Conservation (phyloP, 1,284 basidiomycete species). For the Cryptococcus sp. region DNA sequence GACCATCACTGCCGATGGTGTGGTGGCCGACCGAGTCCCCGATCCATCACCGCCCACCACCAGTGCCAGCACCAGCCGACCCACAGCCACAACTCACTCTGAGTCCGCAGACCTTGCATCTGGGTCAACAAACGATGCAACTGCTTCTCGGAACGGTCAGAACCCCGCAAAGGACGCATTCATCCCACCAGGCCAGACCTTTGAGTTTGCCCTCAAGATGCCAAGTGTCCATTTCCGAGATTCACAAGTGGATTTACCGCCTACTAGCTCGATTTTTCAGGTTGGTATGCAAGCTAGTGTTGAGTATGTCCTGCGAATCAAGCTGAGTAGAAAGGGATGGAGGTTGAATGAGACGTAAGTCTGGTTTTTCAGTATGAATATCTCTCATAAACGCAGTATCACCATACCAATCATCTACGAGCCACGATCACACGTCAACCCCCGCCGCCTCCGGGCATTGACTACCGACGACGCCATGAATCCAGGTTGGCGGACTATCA, state of each 20-base stretch:
- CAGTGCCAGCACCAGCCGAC: no score
- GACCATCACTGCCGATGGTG: background rate
- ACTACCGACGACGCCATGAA: conserved; percentile 30
- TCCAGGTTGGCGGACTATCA: conserved; percentile 35
- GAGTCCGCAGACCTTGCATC: background rate
- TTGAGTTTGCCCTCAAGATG: conserved; percentile 29
- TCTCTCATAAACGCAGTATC: conserved; percentile 13
- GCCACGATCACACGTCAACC: conserved; percentile 27
- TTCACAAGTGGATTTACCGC: conserved; percentile 23
- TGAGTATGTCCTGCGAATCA: conserved; percentile 30
- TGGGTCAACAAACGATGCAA: background rate
- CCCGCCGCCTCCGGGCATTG: conserved; percentile 24
- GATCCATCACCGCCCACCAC: no score
- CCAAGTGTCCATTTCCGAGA: conserved; percentile 23
- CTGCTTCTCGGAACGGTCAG: background rate
- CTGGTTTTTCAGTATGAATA: background rate
- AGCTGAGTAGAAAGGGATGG: conserved; percentile 28
- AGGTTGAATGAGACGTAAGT: conserved; percentile 35
- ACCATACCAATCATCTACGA: conserved; percentile 32
- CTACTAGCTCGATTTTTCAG: conserved; percentile 25
- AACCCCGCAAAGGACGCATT: conserved; percentile 10
- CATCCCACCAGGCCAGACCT: conserved; percentile 17
- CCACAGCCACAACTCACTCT: background rate
- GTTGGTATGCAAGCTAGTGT: conserved; percentile 32
- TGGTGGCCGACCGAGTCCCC: background rate